Base-by-base conservation (phyloP, 2,329 filamentous ascomycete genomes). In the Calonectria hawksworthii region DNA sequence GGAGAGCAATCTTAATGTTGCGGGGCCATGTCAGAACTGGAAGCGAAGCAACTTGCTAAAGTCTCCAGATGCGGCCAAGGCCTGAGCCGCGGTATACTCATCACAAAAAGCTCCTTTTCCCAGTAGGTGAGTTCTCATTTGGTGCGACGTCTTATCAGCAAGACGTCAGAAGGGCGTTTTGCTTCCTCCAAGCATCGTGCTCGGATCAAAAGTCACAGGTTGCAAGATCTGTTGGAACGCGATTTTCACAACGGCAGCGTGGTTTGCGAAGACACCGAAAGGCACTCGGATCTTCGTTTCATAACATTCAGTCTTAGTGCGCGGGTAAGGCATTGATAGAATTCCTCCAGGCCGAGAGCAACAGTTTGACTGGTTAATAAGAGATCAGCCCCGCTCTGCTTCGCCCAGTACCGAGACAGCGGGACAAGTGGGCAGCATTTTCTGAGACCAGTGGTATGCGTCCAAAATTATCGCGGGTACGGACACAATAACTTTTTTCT, bases 151-250 rank as follows among this genome's bases (percentile, higher is more conserved):
- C 18, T 47, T 47, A 9, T 21, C 9, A n/a, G 18, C 7, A 47
- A n/a, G 11, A 21, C 38, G 6, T 4, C 10, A 5, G 41, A 47
- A 11, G 7, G 1, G 21, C 21, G 8, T 10, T 47, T 47, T n/a
- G 11, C 18, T 11, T 10, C 41, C 18, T 10, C 2, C 1, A n/a
- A 47, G 41, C 9, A 47, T 47, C 21, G 41, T n/a, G 4, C 21
- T 2, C 7, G 3, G 7, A 7, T 21, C n/a, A 44, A 4, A 9
- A 2, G 4, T 2, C 21, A n/a, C n/a, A 2, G 7, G 41, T n/a
- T n/a, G 41, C 21, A 47, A n/a, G 2, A 47, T n/a, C 9, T 11
- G 16, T n/a, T 47, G 41, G 21, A 47, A 47, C n/a, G 41, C 18
- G 0, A 11, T 47, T 16, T 47, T 9, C 21, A 14, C 41, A 11